Evolutionary conservation across 1,284 basidiomycete genomes (phyloP).

Genomic region (Erythrobasidium hasegawianum): DNA sequence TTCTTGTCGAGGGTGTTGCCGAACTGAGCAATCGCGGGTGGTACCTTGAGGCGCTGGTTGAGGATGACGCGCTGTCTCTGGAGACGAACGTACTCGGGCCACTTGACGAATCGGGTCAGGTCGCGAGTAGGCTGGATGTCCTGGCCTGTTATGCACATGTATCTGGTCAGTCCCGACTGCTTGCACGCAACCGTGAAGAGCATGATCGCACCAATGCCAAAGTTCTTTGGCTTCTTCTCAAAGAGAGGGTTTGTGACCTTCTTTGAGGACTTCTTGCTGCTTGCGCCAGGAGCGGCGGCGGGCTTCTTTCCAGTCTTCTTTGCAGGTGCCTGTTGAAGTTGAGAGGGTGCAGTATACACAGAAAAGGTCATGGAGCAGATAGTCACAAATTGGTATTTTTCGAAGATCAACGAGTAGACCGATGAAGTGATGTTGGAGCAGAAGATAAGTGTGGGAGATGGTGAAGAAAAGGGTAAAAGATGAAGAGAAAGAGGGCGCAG

Average conservation of each 20-base stretch:
- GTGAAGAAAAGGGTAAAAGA: not conserved
- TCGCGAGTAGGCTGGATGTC: slow-evolving; percentile 87
- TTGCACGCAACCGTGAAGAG: not conserved
- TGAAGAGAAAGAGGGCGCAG: not conserved
- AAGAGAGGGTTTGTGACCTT: slow-evolving; percentile 92
- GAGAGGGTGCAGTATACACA: not conserved
- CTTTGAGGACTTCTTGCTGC: slow-evolving; percentile 57
- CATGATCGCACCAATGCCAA: slow-evolving; percentile 76
- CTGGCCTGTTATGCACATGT: slow-evolving; percentile 75
- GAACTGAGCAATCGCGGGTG: slow-evolving; percentile 97
- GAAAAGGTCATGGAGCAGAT: slow-evolving; percentile 36
- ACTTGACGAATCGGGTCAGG: slow-evolving; percentile 97
- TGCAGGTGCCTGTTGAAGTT: slow-evolving; percentile 24
- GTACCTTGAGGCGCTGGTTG: slow-evolving; percentile 96
- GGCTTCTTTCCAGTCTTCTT: slow-evolving; percentile 38
- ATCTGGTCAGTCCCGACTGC: no score
- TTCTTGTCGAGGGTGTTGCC: slow-evolving; percentile 98
- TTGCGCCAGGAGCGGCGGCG: slow-evolving; percentile 38
- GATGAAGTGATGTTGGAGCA: not conserved
- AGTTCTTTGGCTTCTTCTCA: slow-evolving; percentile 84
- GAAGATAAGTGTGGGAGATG: not conserved
- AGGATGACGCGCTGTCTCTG: slow-evolving; percentile 99
- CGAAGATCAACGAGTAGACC: no score
- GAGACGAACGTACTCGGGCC: slow-evolving; percentile 97
- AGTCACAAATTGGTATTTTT: slow-evolving; percentile 3